A percentile compares a stretch with the other conserved stretches of the same genome.
Conservation (phyloP, 1,284 basidiomycete species). For the Ustilago loliicola region DNA sequence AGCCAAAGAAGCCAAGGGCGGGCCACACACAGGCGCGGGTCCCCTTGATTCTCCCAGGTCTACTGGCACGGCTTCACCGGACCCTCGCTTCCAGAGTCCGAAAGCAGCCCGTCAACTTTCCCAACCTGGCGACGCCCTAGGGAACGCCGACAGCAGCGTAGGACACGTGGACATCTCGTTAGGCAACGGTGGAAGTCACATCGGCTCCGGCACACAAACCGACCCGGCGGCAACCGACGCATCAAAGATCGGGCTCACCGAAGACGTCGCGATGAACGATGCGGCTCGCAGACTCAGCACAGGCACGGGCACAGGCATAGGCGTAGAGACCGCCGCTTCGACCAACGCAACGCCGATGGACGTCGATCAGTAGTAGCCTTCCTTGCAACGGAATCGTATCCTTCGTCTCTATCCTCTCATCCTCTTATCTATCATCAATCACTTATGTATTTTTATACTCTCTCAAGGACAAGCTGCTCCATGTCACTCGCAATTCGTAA, state of each 20-base stretch:
- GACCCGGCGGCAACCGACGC: background rate
- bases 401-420: background rate
- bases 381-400: background rate
- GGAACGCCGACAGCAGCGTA: background rate
- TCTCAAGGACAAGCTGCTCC: conserved; percentile 22
- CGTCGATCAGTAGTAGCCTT: conserved; percentile 16
- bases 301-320: background rate
- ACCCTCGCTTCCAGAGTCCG: conserved; percentile 30
- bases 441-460: conserved; percentile 32
- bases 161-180: background rate
- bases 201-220: background rate
- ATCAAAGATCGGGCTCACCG: background rate
- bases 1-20: conserved; percentile 41
- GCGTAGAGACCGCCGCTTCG: background rate
- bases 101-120: conserved; percentile 17
- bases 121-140: background rate
- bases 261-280: conserved; percentile 16
- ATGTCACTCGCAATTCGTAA: conserved; percentile 10
- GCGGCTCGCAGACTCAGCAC: conserved; percentile 2
- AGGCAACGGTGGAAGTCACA: conserved; percentile 13
- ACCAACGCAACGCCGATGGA: conserved; percentile 24
- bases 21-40: background rate
- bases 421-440: background rate
- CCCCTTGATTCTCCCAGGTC: conserved; percentile 27
- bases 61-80: conserved; percentile 38